Percentiles rank a stretch among this genome's conserved stretches.
These are phyloP conservation scores for Saposhnikovia divaricata DNA, from an alignment of 129 eudicot genomes.

Conservation along the genomic window DNA sequence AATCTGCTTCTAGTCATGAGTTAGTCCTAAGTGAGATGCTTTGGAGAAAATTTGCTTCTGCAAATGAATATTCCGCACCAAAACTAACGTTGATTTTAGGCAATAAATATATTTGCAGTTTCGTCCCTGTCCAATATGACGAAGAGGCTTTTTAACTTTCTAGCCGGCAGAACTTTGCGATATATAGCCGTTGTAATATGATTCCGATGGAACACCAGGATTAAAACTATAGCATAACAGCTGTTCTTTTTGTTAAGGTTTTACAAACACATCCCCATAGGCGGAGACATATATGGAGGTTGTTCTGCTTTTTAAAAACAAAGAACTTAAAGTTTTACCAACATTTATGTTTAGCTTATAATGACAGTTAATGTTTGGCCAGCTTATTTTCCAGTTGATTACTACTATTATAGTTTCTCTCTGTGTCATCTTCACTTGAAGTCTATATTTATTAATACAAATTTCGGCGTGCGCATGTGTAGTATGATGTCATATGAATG, in stretches of 20 bases:
- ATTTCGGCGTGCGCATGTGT: background rate
- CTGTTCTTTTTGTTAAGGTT: background rate
- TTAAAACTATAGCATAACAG: background rate
- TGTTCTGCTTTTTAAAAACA: background rate
- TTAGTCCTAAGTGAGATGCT: background rate
- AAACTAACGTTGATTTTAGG: background rate
- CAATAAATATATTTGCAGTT: background rate
- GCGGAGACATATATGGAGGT: background rate
- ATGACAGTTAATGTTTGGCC: background rate
- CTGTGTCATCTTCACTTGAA: background rate
- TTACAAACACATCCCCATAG: background rate
- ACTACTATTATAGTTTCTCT: background rate
- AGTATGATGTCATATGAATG: background rate
- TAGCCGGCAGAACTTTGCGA: background rate
- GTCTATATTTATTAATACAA: background rate
- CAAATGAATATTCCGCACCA: background rate
- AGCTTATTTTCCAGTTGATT: background rate
- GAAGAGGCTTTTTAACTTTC: background rate
- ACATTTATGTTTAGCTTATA: background rate
- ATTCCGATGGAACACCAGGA: background rate
- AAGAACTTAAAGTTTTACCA: background rate
- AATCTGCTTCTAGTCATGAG: background rate
- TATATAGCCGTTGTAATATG: background rate
- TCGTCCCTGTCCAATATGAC: background rate
- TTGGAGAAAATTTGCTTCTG: background rate